Conservation (phyloP, 768 basidiomycete species). For the Agaricus bisporus region DNA sequence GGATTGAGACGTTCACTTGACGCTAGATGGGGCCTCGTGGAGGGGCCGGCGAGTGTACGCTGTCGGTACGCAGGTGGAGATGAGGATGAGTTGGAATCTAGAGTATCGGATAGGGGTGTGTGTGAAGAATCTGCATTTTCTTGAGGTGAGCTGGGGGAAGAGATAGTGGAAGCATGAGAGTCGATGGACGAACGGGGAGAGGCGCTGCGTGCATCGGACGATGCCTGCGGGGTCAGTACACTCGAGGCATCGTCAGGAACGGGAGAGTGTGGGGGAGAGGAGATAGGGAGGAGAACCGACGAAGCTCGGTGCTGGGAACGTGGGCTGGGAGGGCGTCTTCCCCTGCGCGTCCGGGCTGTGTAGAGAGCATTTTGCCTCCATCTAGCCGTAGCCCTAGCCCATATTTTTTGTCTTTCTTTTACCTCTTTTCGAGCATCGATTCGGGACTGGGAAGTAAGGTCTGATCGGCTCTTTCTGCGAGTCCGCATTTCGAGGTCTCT, state of each 20-base stretch:
- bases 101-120: constrained; percentile 11
- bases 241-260: constrained; percentile 11
- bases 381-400: constrained; percentile 59
- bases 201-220: constrained; percentile 15
- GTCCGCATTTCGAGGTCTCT: constrained; percentile 49
- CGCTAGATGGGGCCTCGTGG: constrained; percentile 13
- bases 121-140: neutral
- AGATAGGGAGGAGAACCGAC: constrained; percentile 15
- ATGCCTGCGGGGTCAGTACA: constrained; percentile 7
- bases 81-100: constrained; percentile 14
- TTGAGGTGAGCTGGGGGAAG: neutral
- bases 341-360: constrained; percentile 53
- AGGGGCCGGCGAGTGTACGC: constrained; percentile 15
- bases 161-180: constrained; percentile 5
- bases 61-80: constrained; percentile 39
- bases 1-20: constrained; percentile 10
- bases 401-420: constrained; percentile 49
- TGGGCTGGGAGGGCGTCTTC: constrained; percentile 26
- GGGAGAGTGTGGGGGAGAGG: constrained; percentile 10
- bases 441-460: neutral
- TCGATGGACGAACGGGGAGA: constrained; percentile 28
- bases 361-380: constrained; percentile 64
- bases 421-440: constrained; percentile 33
- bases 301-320: constrained; percentile 23
- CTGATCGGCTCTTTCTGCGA: constrained; percentile 20